These are phyloP conservation scores for Fusarium secorum DNA, from an alignment of 2,329 filamentous ascomycete species.

Conservation along the genomic window DNA sequence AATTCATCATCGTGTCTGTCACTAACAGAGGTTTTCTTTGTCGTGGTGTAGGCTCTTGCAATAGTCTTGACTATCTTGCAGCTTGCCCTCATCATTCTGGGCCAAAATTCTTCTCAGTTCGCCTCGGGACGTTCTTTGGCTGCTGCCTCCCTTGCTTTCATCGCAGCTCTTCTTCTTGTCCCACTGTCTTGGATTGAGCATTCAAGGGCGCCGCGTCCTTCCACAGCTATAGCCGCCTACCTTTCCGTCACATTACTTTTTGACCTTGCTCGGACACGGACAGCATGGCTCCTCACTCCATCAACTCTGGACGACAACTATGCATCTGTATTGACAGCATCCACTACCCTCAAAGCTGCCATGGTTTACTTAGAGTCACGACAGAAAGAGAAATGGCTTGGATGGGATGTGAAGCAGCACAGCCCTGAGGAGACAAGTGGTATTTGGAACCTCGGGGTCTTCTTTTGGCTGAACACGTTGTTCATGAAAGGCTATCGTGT, in stretches of 20 bases:
- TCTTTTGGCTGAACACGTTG: background rate
- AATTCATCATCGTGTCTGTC: background rate
- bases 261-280: background rate
- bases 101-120: background rate
- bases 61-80: background rate
- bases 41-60: background rate
- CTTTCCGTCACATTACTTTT: background rate
- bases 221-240: background rate
- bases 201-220: background rate
- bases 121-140: background rate
- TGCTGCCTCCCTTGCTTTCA: background rate
- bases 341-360: background rate
- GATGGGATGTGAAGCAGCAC: background rate
- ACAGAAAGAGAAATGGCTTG: background rate
- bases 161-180: background rate
- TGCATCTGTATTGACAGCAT: background rate
- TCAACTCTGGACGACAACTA: accelerated
- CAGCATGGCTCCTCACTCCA: background rate
- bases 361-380: background rate
- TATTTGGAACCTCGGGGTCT: background rate
- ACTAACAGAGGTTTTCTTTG: background rate
- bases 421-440: background rate
- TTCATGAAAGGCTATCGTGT: background rate
- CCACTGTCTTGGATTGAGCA: background rate
- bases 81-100: background rate